Conservation (phyloP, 768 basidiomycete species). For the Paxillus involutus region DNA sequence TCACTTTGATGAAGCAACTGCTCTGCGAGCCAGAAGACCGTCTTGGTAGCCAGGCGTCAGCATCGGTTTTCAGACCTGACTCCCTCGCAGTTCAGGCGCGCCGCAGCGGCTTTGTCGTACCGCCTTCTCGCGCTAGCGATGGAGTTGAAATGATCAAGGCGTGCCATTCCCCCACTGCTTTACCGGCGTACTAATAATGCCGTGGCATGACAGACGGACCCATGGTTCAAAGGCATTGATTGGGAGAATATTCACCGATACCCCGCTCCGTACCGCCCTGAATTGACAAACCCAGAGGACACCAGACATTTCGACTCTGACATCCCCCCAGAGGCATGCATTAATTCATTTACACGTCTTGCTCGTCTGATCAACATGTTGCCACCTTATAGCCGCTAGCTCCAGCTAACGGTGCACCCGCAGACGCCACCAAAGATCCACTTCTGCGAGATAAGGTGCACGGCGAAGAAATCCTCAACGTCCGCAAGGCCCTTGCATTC, state of each 20-base stretch:
- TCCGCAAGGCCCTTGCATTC: conserved; percentile 90
- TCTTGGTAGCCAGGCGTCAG: conserved; percentile 71
- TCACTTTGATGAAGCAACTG: conserved; percentile 83
- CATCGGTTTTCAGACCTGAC: conserved; percentile 73
- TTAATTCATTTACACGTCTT: conserved; percentile 26
- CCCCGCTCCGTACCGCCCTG: conserved; percentile 87
- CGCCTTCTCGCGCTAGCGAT: conserved; percentile 58
- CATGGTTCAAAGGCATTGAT: conserved; percentile 91
- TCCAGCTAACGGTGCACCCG: conserved; percentile 81
- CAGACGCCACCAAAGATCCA: conserved; percentile 87
- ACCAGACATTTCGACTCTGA: conserved; percentile 95
- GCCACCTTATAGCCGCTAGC: conserved; percentile 70
- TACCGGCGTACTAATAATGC: conserved; percentile 16
- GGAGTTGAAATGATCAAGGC: conserved; percentile 93
- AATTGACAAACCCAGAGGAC: conserved; percentile 78
- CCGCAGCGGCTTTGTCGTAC: conserved; percentile 67
- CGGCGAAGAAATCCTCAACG: conserved; percentile 82
- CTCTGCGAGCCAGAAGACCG: conserved; percentile 97
- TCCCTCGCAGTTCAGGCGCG: conserved; percentile 73
- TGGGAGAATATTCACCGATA: conserved; percentile 84
- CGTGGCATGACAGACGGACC: conserved; percentile 57
- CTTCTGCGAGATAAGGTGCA: conserved; percentile 83
- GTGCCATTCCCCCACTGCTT: conserved; percentile 19
- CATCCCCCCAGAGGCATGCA: conserved; percentile 82
- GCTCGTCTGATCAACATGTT: conserved; percentile 29